Percentiles rank a stretch among this genome's conserved stretches.
Conservation (phyloP, 177 flowering plant species). For the Vitis hybrid region DNA sequence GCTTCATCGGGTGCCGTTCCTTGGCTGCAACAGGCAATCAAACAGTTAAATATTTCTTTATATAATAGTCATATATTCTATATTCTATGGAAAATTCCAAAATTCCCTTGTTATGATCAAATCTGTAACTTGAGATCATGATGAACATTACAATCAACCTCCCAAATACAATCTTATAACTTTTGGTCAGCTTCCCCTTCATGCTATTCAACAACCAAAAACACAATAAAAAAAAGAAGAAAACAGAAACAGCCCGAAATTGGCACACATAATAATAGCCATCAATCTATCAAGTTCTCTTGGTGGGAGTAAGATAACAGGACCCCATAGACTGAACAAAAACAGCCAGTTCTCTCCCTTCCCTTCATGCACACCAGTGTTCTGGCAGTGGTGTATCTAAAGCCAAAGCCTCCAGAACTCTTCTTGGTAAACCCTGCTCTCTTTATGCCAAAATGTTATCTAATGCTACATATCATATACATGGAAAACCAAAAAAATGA, state of each 20-base stretch:
- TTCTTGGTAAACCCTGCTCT: not conserved
- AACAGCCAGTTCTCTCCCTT: too few species aligned
- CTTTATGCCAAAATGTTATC: not conserved
- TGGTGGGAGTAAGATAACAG: not conserved
- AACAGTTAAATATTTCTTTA: not conserved
- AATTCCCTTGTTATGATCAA: not conserved
- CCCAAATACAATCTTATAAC: not conserved
- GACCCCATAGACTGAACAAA: not conserved
- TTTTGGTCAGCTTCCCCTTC: not conserved
- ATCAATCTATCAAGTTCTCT: not conserved
- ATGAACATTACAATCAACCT: not conserved
- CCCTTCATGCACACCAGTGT: not conserved
- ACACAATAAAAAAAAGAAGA: not conserved
- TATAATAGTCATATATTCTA: not conserved
- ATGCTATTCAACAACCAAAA: not conserved
- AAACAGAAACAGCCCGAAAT: too few species aligned
- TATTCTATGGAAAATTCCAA: not conserved
- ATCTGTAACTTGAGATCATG: not conserved
- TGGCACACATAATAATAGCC: not conserved
- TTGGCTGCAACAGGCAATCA: constrained; percentile 58
- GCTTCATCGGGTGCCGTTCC: constrained; percentile 88
- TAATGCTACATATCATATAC: not conserved
- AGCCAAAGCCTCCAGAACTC: not conserved
- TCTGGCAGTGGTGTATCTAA: not conserved
- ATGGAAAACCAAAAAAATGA: constrained; percentile 8